Base-by-base conservation (phyloP, 2,329 filamentous ascomycete genomes). In the Neonectria punicea region DNA sequence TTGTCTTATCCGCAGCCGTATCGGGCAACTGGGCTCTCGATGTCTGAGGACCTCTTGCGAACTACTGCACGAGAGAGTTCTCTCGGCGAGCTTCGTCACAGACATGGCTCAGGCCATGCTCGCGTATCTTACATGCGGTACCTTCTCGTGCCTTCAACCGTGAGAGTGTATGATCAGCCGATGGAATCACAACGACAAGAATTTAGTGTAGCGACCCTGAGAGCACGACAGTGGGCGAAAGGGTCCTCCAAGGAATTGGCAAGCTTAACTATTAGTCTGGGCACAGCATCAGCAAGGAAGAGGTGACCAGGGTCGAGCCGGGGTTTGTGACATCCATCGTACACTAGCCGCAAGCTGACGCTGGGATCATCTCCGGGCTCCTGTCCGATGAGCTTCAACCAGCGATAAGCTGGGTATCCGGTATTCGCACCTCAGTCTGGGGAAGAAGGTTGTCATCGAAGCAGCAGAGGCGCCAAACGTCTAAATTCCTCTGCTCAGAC, bases 31-130 rank as follows among this genome's bases (percentile, higher is more conserved):
- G 28, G 57, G 49, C 63, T 68, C 62, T 53, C 34, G 59, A 46
- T 56, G 58, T 63, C 67, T 54, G 50, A 68, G 53, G 50, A 54
- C 64, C 30, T 62, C 55, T 63, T 60, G 58, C 49, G 70, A 73
- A 63, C 71, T 67, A 62, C 66, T 70, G 68, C 70, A 73, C 43
- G 65, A 61, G 39, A 61, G 53, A 58, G 44, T 69, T 51, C 32
- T 64, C 63, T 41, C 69, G 68, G 61, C 68, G 63, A 58, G 66
- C 66, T 68, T 70, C 57, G 61, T 67, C 68, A 64, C 64, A 72
- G 49, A 65, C 56, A 64, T 64, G 39, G 58, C 65, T 66, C 60
- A 56, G 56, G 36, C 56, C 55, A 67, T 49, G 61, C 53, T 61
- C 54, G 57, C 58, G 54, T 55, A 65, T 62, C 58, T 66, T 20